phyloP scores from a whole-genome alignment of 345 rosid genomes.

The Dimocarpus longan region DNA sequence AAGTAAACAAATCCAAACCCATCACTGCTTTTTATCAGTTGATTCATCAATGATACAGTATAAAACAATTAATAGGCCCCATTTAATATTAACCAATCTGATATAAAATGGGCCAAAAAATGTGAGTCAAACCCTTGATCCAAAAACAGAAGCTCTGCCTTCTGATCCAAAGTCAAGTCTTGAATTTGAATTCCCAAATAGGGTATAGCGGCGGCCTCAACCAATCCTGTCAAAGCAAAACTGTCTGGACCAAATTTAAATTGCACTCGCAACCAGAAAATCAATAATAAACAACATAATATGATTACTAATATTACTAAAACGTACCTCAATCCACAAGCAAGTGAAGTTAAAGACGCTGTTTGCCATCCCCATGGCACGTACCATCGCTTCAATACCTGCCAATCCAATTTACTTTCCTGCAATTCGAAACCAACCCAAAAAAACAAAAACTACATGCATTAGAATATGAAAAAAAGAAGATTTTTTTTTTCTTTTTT shows the following conservation, averaged over 20 bases:
- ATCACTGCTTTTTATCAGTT: not conserved
- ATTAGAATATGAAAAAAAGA: not conserved
- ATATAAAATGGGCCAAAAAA: not conserved
- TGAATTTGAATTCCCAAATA: constrained; percentile 59
- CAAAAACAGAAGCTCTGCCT: constrained; percentile 75
- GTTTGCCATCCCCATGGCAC: constrained; percentile 96
- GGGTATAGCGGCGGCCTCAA: constrained; percentile 62
- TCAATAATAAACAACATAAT: no score
- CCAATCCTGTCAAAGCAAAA: constrained; percentile 91
- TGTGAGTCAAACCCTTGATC: constrained; percentile 66
- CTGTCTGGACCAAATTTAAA: constrained; percentile 77
- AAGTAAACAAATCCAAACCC: constrained; percentile 19
- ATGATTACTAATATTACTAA: not conserved
- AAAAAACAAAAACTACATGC: not conserved
- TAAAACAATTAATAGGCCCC: not conserved
- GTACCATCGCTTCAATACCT: constrained; percentile 78
- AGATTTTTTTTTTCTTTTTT: not conserved
- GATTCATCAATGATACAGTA: not conserved
- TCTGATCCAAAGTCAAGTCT: constrained; percentile 80
- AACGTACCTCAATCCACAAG: constrained; percentile 84
- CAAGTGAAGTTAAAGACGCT: constrained; percentile 76
- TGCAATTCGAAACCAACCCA: not conserved
- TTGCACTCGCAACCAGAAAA: constrained; percentile 2
- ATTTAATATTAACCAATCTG: not conserved
- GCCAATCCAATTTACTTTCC: constrained; percentile 54